Conservation (phyloP, 495 filamentous ascomycete genomes). For the Tuber aestivum region DNA sequence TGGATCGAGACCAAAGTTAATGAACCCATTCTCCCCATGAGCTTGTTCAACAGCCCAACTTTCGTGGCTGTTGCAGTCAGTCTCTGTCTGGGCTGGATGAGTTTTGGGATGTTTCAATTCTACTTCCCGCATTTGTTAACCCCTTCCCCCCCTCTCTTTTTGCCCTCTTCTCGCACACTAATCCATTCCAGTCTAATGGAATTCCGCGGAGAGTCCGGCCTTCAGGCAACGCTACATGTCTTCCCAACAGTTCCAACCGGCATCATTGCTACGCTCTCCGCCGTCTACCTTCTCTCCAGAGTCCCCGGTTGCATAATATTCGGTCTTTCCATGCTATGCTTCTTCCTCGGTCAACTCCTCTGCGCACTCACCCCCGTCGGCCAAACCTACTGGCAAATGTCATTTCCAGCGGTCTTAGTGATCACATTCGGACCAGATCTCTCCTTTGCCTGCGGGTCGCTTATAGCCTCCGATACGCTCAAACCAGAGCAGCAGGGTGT, state of each 20-base stretch:
- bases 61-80: conserved; percentile 54
- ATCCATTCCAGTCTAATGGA: conserved; percentile 43
- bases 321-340: conserved; percentile 47
- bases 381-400: conserved; percentile 57
- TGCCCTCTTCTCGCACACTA: not conserved
- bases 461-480: conserved; percentile 56
- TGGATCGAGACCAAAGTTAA: conserved; percentile 47
- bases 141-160: not conserved
- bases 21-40: conserved; percentile 54
- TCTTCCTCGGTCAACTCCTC: conserved; percentile 43
- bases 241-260: conserved; percentile 49
- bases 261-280: conserved; percentile 51
- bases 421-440: conserved; percentile 61
- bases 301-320: conserved; percentile 53
- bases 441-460: conserved; percentile 54
- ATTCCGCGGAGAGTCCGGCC: conserved; percentile 47
- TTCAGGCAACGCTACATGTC: conserved; percentile 50
- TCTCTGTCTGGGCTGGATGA: conserved; percentile 54
- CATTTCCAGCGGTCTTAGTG: conserved; percentile 54
- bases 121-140: conserved; percentile 52
- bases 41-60: conserved; percentile 49
- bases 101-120: conserved; percentile 58
- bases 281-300: conserved; percentile 51
- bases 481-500: conserved; percentile 58
- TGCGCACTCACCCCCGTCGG: conserved; percentile 47